phyloP scores from a whole-genome alignment of 257 asterid genomes.

The Thymus quinquecostatus region DNA sequence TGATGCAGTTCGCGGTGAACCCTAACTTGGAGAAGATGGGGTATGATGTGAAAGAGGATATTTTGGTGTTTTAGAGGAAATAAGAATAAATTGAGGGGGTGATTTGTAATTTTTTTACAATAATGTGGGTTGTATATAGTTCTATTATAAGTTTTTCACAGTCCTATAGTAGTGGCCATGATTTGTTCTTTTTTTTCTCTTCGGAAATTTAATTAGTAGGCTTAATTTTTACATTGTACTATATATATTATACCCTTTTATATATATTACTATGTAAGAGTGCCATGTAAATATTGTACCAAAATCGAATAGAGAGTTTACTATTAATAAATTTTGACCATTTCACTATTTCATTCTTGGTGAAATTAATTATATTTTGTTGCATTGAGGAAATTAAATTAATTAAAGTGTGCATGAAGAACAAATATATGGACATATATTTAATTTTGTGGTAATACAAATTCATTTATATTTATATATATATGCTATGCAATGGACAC shows the following conservation, averaged over 20 bases:
- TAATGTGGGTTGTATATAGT: slow-evolving; percentile 33
- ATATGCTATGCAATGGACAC: too few relatives aligned
- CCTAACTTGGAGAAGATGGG: slow-evolving; percentile 97
- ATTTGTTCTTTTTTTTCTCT: background rate
- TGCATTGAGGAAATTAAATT: too few relatives aligned
- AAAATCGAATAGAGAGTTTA: background rate
- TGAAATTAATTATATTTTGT: background rate
- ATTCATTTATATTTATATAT: too few relatives aligned
- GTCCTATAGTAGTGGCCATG: slow-evolving; percentile 13
- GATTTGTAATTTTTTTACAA: background rate
- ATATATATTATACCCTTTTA: background rate
- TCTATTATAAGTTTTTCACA: background rate
- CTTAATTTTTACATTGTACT: background rate
- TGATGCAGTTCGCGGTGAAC: slow-evolving; percentile 86
- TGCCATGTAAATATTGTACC: slow-evolving; percentile 3
- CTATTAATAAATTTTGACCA: background rate
- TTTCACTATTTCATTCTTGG: background rate
- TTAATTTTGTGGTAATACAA: too few relatives aligned
- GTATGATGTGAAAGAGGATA: slow-evolving; percentile 62
- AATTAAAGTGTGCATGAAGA: too few relatives aligned
- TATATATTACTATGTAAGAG: slow-evolving; percentile 7
- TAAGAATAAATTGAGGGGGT: slow-evolving; percentile 4
- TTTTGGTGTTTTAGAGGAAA: slow-evolving; percentile 61
- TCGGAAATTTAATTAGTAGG: background rate
- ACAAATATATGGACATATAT: too few relatives aligned